A percentile compares a stretch with the other conserved stretches of the same genome.
phyloP scores from a whole-genome alignment of 371 early-diverging fungal species.

The Zopfochytrium polystomum region DNA sequence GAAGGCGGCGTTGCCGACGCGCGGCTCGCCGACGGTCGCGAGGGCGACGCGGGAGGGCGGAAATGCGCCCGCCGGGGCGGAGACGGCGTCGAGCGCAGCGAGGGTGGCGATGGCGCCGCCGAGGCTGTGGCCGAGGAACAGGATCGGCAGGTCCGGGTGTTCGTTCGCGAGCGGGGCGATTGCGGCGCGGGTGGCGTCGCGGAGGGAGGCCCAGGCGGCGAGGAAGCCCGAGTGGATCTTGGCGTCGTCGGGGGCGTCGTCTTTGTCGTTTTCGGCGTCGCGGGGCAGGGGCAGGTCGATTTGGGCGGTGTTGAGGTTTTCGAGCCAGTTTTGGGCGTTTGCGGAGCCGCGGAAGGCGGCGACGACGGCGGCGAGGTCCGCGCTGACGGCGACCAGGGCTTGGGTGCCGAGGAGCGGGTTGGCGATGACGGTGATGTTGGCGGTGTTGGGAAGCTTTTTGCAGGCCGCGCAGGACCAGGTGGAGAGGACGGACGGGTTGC shows the following conservation, averaged over 20 bases:
- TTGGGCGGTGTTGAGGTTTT: constrained; percentile 6
- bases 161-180: constrained; percentile 18
- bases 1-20: constrained; percentile 36
- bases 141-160: constrained; percentile 23
- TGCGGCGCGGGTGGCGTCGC: too few relatives aligned
- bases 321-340: constrained; percentile 16
- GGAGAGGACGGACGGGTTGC: too few relatives aligned
- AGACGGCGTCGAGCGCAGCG: constrained; percentile 26
- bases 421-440: too few relatives aligned
- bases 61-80: constrained; percentile 15
- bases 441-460: too few relatives aligned
- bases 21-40: constrained; percentile 33
- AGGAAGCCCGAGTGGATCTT: constrained; percentile 10
- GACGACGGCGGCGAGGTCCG: constrained; percentile 7
- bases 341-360: constrained; percentile 17
- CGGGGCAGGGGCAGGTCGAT: constrained; percentile 9
- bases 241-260: not conserved
- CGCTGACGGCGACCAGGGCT: constrained; percentile 5
- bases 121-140: constrained; percentile 39
- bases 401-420: too few relatives aligned
- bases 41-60: constrained; percentile 12
- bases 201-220: constrained; percentile 13
- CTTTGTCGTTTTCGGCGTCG: too few relatives aligned
- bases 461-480: too few relatives aligned
- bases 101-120: constrained; percentile 41